Conservation (phyloP, 345 rosid genomes). For the Diplotaxis tenuifolia region DNA sequence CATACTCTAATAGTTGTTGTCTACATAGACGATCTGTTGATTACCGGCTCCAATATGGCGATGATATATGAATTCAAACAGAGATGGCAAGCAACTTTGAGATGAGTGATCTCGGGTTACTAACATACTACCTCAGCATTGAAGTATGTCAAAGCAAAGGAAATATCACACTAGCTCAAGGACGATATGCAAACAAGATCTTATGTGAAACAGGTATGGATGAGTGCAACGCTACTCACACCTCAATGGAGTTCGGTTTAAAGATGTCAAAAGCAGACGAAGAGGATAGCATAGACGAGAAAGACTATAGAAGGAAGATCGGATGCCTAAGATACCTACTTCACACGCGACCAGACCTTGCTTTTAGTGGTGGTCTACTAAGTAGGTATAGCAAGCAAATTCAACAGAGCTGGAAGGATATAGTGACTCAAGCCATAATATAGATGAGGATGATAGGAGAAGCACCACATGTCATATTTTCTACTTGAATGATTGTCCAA, state of each 20-base stretch:
- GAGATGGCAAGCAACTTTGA: background rate
- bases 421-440: too few species aligned
- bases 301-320: too few species aligned
- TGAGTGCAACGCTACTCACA: background rate
- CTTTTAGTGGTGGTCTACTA: too few species aligned
- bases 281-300: too few species aligned
- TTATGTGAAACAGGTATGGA: background rate
- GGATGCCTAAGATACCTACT: too few species aligned
- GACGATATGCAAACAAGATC: background rate
- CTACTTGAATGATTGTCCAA: too few species aligned
- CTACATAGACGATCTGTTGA: background rate
- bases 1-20: background rate
- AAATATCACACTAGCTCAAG: background rate
- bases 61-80: background rate
- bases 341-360: too few species aligned
- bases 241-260: background rate
- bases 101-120: background rate
- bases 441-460: too few species aligned
- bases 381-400: too few species aligned
- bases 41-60: background rate
- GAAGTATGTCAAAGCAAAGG: background rate
- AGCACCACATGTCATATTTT: too few species aligned
- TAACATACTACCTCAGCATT: background rate
- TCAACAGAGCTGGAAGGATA: too few species aligned
- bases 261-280: background rate